A percentile compares a stretch with the other conserved stretches of the same genome.
Evolutionary conservation across 106 monocot species (phyloP).

Genomic region (Phalaenopsis aphrodite): DNA sequence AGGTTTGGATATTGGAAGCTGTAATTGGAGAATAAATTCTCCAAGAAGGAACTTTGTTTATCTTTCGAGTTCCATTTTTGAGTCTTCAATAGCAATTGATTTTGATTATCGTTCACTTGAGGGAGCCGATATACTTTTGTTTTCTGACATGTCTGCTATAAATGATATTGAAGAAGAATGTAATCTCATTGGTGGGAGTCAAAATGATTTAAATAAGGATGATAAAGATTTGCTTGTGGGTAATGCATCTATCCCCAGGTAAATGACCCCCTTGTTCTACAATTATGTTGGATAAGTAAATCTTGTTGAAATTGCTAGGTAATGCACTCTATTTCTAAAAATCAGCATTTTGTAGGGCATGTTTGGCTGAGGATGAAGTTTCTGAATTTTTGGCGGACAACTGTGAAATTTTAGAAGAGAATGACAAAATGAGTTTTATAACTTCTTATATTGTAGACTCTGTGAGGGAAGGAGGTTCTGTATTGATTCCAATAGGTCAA

Average conservation of each 20-base stretch:
- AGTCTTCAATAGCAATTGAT: conserved; percentile 52
- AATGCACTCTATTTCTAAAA: neutral
- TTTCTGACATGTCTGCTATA: conserved; percentile 71
- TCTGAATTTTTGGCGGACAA: conserved; percentile 11
- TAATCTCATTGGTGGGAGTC: neutral
- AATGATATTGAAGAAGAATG: conserved; percentile 11
- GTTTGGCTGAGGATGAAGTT: conserved; percentile 21
- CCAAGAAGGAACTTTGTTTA: conserved; percentile 59
- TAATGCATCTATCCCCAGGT: conserved; percentile 20
- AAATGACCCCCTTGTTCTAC: conserved; percentile 2
- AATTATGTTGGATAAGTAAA: neutral
- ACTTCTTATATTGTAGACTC: conserved; percentile 67
- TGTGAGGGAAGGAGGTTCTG: conserved; percentile 65
- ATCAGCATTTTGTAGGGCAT: conserved; percentile 15
- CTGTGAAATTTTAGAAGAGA: conserved; percentile 52
- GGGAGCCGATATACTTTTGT: conserved; percentile 64
- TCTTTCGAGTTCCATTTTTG: conserved; percentile 63
- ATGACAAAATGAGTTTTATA: conserved; percentile 65
- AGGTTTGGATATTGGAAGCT: conserved; percentile 85
- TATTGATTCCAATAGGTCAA: conserved; percentile 71
- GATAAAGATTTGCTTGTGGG: conserved; percentile 12
- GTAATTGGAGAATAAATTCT: conserved; percentile 77
- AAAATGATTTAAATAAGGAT: neutral
- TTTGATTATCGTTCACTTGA: conserved; percentile 49
- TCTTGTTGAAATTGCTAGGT: neutral